Percentiles rank a stretch among this genome's conserved stretches.
Evolutionary conservation across 371 early-diverging fungal genomes (phyloP).

Genomic region (Furculomyces boomerangus): DNA sequence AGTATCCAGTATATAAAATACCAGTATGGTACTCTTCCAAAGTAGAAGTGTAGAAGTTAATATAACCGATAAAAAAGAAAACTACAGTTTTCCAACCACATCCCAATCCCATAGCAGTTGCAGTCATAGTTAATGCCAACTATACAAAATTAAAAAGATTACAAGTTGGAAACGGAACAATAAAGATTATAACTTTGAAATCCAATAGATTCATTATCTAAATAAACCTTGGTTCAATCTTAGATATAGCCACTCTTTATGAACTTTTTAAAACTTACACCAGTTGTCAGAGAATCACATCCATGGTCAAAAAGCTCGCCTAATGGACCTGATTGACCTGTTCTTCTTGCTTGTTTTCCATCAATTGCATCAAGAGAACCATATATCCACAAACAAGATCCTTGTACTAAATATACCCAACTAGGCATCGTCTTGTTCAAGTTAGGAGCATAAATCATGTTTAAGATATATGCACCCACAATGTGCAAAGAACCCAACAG

Average conservation of each 20-base stretch:
- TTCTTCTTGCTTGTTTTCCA: slow-evolving; percentile 65
- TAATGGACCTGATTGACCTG: slow-evolving; percentile 54
- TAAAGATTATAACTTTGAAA: too few relatives aligned
- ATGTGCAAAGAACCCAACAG: slow-evolving; percentile 43
- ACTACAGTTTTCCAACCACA: slow-evolving; percentile 57
- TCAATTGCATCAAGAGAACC: slow-evolving; percentile 33
- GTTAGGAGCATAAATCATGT: slow-evolving; percentile 28
- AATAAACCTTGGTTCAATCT: too few relatives aligned
- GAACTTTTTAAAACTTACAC: slow-evolving; percentile 22
- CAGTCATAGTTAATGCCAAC: slow-evolving; percentile 18
- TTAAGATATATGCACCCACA: slow-evolving; percentile 24
- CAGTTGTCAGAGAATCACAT: slow-evolving; percentile 82
- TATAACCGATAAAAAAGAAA: slow-evolving; percentile 34
- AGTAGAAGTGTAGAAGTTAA: slow-evolving; percentile 82
- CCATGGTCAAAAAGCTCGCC: slow-evolving; percentile 93
- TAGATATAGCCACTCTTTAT: too few relatives aligned
- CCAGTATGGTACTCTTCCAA: slow-evolving; percentile 96
- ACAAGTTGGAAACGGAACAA: too few relatives aligned
- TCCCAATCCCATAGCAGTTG: slow-evolving; percentile 48
- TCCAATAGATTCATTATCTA: too few relatives aligned
- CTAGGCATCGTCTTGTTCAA: slow-evolving; percentile 27
- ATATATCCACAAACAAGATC: slow-evolving; percentile 25
- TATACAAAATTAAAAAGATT: too few relatives aligned
- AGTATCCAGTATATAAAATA: slow-evolving; percentile 68
- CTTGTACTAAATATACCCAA: slow-evolving; percentile 33